Base-by-base conservation (phyloP, 768 basidiomycete species). In the Coprinopsis sp. region DNA sequence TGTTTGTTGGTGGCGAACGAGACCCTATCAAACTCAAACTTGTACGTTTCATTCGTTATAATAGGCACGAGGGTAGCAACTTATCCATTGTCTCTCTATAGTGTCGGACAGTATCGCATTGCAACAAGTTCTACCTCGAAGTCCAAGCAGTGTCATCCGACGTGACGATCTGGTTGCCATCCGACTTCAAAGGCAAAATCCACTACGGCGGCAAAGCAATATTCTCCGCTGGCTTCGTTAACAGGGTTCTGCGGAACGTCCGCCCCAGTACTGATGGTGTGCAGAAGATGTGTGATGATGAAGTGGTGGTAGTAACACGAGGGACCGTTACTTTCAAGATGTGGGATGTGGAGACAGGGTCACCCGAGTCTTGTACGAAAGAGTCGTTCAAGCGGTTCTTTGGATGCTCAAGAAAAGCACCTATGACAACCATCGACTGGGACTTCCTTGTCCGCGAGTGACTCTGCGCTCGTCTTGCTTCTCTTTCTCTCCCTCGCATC, bases 381-480 rank as follows among this genome's bases (percentile, higher is more conserved):
- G 87, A 88, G 64, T 66, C 72, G 2, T 60, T 82, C 53, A 82
- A 78, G 60, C 74, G 84, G 38, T 69, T 86, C 49, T 83, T 86
- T 58, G 70, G 81, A 33, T 77, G 77, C 60, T 56, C 70, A 10
- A 77, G 71, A 56, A 82, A 74, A 60, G 65, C 70, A 34, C 76
- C 78, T 6, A 79, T 77, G 56, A 73, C 73, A 11, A 47, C 68
- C 7, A 81, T 86, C 49, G 75, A 88, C 64, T 89, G 87, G 87
- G 87, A 89, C 60, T 88, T 84, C 63, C 67, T 89, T 47, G 72
- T 89, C 38, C 84, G 87, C 49, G 83, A 84, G 58, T 86, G 66
- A 64, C 28, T 49, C 43, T 44, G 39, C 46, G 41, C 38, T 50
- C 49, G 29, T 51, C 14, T 44, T 34, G 29, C 45, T 48, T 58